Percentiles rank a stretch among this genome's conserved stretches.
Conservation (phyloP, 805 yeast genomes). For the Spencermartinsiella europaea region DNA sequence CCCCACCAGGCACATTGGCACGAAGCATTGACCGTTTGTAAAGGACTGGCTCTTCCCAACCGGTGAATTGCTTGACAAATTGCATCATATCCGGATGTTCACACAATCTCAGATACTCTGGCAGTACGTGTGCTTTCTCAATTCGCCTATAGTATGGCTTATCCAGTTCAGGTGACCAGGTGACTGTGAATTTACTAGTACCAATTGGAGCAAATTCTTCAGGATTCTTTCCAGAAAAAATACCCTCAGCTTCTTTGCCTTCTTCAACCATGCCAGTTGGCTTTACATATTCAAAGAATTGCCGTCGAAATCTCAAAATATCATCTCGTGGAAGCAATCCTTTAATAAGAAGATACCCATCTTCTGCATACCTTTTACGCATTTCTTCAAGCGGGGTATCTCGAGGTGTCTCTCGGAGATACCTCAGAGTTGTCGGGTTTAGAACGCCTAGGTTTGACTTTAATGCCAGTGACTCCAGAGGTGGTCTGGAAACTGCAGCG, state of each 20-base stretch:
- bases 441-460: neutral
- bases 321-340: conserved; percentile 1
- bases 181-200: neutral
- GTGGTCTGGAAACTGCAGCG: too few species aligned
- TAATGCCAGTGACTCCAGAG: neutral
- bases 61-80: conserved; percentile 3
- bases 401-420: neutral
- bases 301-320: neutral
- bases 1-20: conserved; percentile 7
- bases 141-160: neutral
- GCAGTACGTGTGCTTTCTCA: conserved; percentile 1
- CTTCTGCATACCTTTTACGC: neutral
- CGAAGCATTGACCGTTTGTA: conserved; percentile 5
- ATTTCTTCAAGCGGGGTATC: conserved; percentile 1
- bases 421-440: neutral
- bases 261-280: neutral
- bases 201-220: conserved; percentile 2
- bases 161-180: neutral
- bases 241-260: conserved; percentile 3
- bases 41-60: conserved; percentile 3
- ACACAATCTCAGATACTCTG: conserved; percentile 2
- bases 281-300: conserved; percentile 1
- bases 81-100: neutral
- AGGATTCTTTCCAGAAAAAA: neutral
- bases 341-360: conserved; percentile 3